Evolutionary conservation across 1,139 yeast species (phyloP), one percentile per base, ranked within the genome.

Genomic region (Wickerhamomyces sp.): DNA sequence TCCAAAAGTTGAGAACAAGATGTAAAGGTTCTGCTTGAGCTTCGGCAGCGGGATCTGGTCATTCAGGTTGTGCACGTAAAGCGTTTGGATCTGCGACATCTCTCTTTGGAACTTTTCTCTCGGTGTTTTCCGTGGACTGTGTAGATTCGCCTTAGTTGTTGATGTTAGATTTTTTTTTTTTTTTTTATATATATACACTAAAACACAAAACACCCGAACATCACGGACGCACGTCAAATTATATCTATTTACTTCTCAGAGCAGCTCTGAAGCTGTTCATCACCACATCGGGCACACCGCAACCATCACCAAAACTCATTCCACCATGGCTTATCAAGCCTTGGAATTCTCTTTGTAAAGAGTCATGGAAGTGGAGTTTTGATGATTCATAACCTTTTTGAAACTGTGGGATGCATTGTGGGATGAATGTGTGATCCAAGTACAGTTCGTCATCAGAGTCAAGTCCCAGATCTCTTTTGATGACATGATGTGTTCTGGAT

Each of bases 231-330:
- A n/a, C n/a, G n/a, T n/a, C n/a, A n/a, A n/a, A n/a, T n/a, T n/a
- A n/a, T 8, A 14, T 16, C 30, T 36, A 36, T 33, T 36, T 30
- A 26, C 30, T 23, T 12, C 28, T 26, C 12, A 39, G 19, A 11
- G 91, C 93, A 37, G 68, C 75, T 32, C 68, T 69, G 36, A 83
- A 67, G 7, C 84, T 73, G 50, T 78, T 77, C 26, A 72, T 58
- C 2, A 86, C 82, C 47, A 91, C 83, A 58, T 88, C 96, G 1
- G 96, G 95, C 1, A 89, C 89, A 1, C 96, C 96, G 2, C 86
- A 77, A 0, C 95, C 94, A 28, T 72, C 72, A 11, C 88, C 86
- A 56, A 82, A 81, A 3, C 87, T 75, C 75, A 83, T 85, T 0
- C 96, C 97, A 16, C 93, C 88, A 9, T 84, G 53, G 2, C 79